Evolutionary conservation across 179 eudicot genomes (phyloP), one percentile per base, ranked within the genome.

Genomic region (Silene vulgaris): DNA sequence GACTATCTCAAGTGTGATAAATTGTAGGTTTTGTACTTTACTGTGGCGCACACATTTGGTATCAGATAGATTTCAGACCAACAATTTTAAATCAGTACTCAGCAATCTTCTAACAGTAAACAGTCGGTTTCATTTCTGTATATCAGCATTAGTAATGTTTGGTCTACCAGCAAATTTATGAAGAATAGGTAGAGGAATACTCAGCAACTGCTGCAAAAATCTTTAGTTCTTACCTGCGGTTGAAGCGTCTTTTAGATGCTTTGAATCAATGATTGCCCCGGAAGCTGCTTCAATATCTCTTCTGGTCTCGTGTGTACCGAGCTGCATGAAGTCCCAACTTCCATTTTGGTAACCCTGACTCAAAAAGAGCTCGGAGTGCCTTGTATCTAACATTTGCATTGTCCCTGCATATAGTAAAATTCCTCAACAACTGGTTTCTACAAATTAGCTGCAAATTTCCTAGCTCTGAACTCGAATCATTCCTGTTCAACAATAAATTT

Each of bases 351-450:
- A 94, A 59, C 79, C 90, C 66, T 83, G 82, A 32, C 77, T 76
- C 67, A 90, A 82, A 84, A 94, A 92, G 70, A 95, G 90, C 82
- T 95, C 97, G 30, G 92, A 81, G 71, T 95, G 96, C 83, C 99
- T 89, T 68, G 89, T 89, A 84, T 95, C 99, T 84, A 95, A 75
- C n/a, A 82, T 84, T 78, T 92, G 99, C 99, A 95, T 92, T 56
- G 96, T 90, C 65, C 99, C 97, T 92, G 86, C 65, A 84, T 12
- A 70, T 45, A 50, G 8, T 21, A 20, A 65, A 28, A 40, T 8
- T 54, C 65, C 67, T 52, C 57, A 52, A 14, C n/a, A 52, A 52
- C 48, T 2, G 12, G 1, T 40, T 40, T 8, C 19, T 4, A n/a
- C 1, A 56, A 56, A 4, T 56, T 2, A 14, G 61, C 61, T n/a